These are phyloP conservation scores for Lathyrus tuberosus DNA, from an alignment of 306 rosid species.

Conservation along the genomic window DNA sequence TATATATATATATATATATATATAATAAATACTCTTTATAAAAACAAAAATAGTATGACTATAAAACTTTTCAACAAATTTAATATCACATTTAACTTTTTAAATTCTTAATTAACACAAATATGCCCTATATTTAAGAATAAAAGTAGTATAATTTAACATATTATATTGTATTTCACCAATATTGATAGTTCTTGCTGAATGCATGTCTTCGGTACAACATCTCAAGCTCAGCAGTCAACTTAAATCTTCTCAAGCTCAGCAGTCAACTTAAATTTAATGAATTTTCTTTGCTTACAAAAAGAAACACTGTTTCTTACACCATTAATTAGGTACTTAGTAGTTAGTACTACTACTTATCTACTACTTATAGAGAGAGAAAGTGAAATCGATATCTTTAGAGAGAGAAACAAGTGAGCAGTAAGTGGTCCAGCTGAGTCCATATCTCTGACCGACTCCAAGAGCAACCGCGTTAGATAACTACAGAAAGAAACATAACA, in stretches of 20 bases:
- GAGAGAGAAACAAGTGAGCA: conserved; percentile 26
- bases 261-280: not conserved
- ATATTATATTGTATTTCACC: no score
- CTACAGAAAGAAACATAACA: conserved; percentile 39
- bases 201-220: no score
- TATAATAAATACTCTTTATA: no score
- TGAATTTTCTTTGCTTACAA: not conserved
- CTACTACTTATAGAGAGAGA: conserved; percentile 8
- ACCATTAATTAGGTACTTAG: conserved; percentile 23
- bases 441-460: conserved; percentile 74
- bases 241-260: not conserved
- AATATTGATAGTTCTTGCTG: no score
- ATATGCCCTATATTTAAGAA: no score
- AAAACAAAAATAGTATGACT: no score
- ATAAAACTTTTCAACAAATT: no score
- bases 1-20: no score
- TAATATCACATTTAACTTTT: no score
- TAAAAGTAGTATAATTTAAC: no score
- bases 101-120: no score
- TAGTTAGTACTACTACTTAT: not conserved
- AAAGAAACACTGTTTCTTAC: not conserved
- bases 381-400: not conserved
- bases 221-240: no score
- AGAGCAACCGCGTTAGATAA: conserved; percentile 78
- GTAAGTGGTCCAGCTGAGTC: conserved; percentile 67